Conservation (phyloP, 345 rosid genomes). For the Kandelia obovata region DNA sequence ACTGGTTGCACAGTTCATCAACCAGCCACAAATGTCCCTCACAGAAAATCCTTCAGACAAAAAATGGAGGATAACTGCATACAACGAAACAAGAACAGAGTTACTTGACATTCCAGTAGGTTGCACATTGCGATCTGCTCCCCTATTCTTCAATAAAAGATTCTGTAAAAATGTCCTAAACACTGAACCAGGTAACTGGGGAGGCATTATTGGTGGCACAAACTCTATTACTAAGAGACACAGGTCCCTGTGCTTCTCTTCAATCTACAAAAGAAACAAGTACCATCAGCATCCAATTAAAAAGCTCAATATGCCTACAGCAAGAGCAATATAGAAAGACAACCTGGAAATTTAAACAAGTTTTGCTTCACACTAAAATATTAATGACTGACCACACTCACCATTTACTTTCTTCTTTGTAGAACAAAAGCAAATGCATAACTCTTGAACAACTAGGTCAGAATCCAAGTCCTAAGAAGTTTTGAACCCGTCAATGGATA, state of each 20-base stretch:
- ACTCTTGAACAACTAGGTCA: too few species aligned
- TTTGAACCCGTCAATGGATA: too few species aligned
- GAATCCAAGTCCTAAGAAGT: too few species aligned
- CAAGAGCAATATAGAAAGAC: background rate
- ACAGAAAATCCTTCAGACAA: conserved; percentile 79
- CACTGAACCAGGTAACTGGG: conserved; percentile 87
- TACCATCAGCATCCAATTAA: background rate
- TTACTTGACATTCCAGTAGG: conserved; percentile 81
- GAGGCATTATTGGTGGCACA: conserved; percentile 64
- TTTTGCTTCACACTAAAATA: background rate
- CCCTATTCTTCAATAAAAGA: conserved; percentile 77
- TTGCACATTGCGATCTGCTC: conserved; percentile 73
- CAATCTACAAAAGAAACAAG: conserved; percentile 58
- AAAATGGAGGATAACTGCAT: conserved; percentile 81
- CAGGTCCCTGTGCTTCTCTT: conserved; percentile 89
- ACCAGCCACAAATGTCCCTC: conserved; percentile 50
- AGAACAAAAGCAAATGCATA: too few species aligned
- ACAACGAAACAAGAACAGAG: conserved; percentile 84
- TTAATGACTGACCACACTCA: too few species aligned
- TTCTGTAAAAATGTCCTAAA: conserved; percentile 84
- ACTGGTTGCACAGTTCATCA: conserved; percentile 44
- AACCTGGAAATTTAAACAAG: background rate
- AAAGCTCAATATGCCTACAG: background rate
- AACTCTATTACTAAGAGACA: conserved; percentile 91
- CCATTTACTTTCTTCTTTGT: too few species aligned